Base-by-base conservation (phyloP, 2,329 filamentous ascomycete genomes). In the Trichoderma oligosporum region DNA sequence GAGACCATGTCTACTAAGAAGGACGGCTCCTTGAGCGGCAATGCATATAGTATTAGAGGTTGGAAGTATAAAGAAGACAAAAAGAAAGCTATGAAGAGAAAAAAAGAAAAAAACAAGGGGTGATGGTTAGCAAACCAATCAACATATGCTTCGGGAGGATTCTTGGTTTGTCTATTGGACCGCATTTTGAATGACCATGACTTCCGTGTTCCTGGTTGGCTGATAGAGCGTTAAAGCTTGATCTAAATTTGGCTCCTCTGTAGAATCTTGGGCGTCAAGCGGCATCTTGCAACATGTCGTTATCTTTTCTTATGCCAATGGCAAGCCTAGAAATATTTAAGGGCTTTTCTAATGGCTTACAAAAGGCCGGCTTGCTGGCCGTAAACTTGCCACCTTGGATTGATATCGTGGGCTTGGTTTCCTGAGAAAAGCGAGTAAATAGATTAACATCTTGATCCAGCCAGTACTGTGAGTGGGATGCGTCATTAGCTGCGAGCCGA, bases 161-260 rank as follows among this genome's bases (percentile, higher is more conserved):
- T 24, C n/a, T 35, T 16, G 24, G 45, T 25, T 18, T 58, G 53
- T 60, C 33, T 61, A 29, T 38, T 31, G 29, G 39, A 22, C 24
- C 47, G 41, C 20, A 44, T 27, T 36, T 39, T 36, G 8, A 29
- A 29, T 25, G 22, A 14, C 38, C 4, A 20, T 64, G 66, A 60
- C 66, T 64, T 16, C 66, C 65, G 64, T 54, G 61, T 49, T n/a
- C 45, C 29, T 71, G 66, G 73, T 74, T 74, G 71, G 72, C 31
- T 54, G 46, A 59, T 57, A 61, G 59, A 61, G 63, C 47, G 47
- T 64, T 66, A 60, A n/a, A 64, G 65, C 64, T 67, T 67, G 67
- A 66, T 63, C 70, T 69, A 68, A 68, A 65, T 70, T 67, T 68
- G 65, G 64, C 51, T 60, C 61, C n/a, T n/a, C 39, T 31, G 25